A percentile compares a stretch with the other conserved stretches of the same genome.
Evolutionary conservation across 2,329 filamentous ascomycete genomes (phyloP).

Genomic region (Aspergillus fischeri): DNA sequence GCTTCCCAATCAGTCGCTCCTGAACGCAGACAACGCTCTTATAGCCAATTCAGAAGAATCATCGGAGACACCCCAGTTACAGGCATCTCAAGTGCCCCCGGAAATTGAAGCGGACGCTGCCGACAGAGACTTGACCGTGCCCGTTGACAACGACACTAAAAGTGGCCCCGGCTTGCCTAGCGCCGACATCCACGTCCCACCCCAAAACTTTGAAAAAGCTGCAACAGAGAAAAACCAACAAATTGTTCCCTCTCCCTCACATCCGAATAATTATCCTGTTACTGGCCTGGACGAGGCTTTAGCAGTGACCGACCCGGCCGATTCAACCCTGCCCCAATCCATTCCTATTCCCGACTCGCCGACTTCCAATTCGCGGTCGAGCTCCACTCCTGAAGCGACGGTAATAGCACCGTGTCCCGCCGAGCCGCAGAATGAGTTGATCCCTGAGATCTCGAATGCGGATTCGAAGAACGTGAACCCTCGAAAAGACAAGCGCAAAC

Average conservation of each 20-base stretch:
- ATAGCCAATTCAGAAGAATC: slow-evolving; percentile 10
- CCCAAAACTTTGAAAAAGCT: slow-evolving; percentile 20
- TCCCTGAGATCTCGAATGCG: slow-evolving; percentile 19
- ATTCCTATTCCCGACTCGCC: slow-evolving; percentile 16
- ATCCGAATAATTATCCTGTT: slow-evolving; percentile 11
- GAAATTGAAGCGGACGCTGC: slow-evolving; percentile 24
- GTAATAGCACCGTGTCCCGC: slow-evolving; percentile 16
- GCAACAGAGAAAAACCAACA: slow-evolving; percentile 13
- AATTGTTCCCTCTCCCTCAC: slow-evolving; percentile 20
- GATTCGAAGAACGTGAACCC: slow-evolving; percentile 18
- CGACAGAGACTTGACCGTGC: slow-evolving; percentile 20
- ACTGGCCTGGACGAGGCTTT: slow-evolving; percentile 16
- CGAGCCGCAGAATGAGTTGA: slow-evolving; percentile 18
- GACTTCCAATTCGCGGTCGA: slow-evolving; percentile 12
- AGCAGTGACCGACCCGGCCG: slow-evolving; percentile 10
- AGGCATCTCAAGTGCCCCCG: slow-evolving; percentile 14
- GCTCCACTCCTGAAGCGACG: slow-evolving; percentile 17
- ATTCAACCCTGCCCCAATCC: slow-evolving; percentile 8
- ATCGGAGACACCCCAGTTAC: slow-evolving; percentile 11
- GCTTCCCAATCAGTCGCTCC: slow-evolving; percentile 13
- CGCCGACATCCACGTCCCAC: slow-evolving; percentile 26
- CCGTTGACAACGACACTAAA: slow-evolving; percentile 22
- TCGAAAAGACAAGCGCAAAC: slow-evolving; percentile 32
- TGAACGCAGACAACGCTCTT: slow-evolving; percentile 9
- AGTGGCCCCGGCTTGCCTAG: slow-evolving; percentile 29